A percentile compares a stretch with the other conserved stretches of the same genome.
Conservation (phyloP, 176 grass and related monocot genomes). For the Poa pratensis region DNA sequence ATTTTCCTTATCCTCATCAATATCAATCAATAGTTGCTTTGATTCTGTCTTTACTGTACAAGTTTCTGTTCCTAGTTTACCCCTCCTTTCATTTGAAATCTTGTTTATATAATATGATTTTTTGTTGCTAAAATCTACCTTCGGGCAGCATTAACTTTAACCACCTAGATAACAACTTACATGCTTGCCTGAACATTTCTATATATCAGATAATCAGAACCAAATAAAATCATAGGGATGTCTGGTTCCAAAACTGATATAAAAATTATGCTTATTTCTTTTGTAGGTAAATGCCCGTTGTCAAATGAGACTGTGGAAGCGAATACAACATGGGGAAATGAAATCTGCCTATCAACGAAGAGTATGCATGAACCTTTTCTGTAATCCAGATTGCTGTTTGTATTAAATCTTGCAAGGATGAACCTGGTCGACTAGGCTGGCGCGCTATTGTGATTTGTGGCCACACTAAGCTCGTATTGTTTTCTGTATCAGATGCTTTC, state of each 20-base stretch:
- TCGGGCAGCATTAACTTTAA: background rate
- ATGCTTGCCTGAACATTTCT: slow-evolving; percentile 23
- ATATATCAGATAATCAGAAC: slow-evolving; percentile 18
- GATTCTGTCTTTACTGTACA: background rate
- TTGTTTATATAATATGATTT: background rate
- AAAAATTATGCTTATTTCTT: slow-evolving; percentile 22
- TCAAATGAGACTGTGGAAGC: slow-evolving; percentile 65
- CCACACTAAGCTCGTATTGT: slow-evolving; percentile 34
- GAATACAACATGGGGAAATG: slow-evolving; percentile 75
- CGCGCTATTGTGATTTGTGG: background rate
- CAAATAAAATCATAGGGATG: background rate
- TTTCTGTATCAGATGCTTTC: slow-evolving; percentile 83
- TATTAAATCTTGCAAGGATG: slow-evolving; percentile 23
- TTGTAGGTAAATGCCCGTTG: slow-evolving; percentile 73
- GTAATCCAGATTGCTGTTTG: slow-evolving; percentile 31
- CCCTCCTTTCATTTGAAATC: background rate
- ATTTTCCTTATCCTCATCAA: background rate
- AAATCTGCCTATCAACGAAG: slow-evolving; percentile 80
- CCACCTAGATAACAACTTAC: background rate
- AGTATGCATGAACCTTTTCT: slow-evolving; percentile 55
- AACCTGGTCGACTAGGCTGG: slow-evolving; percentile 9
- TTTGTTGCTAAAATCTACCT: background rate
- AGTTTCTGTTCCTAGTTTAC: background rate
- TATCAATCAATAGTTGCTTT: background rate
- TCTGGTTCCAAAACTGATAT: background rate